Conservation (phyloP, 2,329 filamentous ascomycete genomes). For the Hirsutella thompsonii region DNA sequence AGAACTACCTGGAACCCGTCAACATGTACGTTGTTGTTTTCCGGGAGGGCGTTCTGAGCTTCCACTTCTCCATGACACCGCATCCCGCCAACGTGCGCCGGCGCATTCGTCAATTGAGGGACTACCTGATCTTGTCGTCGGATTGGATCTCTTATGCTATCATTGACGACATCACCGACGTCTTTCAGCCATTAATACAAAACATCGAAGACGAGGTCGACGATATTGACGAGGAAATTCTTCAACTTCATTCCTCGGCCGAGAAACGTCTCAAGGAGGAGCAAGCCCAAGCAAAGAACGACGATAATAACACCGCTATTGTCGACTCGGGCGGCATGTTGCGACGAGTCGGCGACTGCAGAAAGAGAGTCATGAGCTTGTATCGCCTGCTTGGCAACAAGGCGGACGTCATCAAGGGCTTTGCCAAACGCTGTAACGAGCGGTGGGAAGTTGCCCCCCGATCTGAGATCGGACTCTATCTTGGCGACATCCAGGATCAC, state of each 20-base stretch:
- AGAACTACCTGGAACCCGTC: constrained; percentile 85
- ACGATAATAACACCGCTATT: constrained; percentile 29
- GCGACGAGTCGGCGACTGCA: constrained; percentile 78
- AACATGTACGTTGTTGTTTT: constrained; percentile 98
- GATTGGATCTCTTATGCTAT: constrained; percentile 99
- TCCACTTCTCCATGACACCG: constrained; percentile 93
- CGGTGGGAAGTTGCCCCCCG: constrained; percentile 93
- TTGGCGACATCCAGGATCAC: constrained; percentile 97
- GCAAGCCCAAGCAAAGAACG: constrained; percentile 31
- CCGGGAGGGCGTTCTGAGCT: constrained; percentile 85
- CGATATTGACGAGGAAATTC: constrained; percentile 85
- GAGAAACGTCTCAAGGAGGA: constrained; percentile 27
- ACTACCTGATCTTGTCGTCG: constrained; percentile 83
- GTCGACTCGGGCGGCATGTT: constrained; percentile 65
- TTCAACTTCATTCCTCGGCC: constrained; percentile 59
- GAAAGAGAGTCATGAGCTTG: constrained; percentile 94
- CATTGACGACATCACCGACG: constrained; percentile 97
- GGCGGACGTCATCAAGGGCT: constrained; percentile 97
- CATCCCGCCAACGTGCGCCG: constrained; percentile 93
- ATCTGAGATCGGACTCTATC: constrained; percentile 91
- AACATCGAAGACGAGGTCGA: constrained; percentile 93
- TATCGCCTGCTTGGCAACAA: constrained; percentile 92
- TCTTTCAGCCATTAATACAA: constrained; percentile 84
- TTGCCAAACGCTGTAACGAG: constrained; percentile 96
- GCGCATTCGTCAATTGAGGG: constrained; percentile 81